Evolutionary conservation across 192 early-diverging fungal species (phyloP).

Genomic region (Umbelopsis sp.): DNA sequence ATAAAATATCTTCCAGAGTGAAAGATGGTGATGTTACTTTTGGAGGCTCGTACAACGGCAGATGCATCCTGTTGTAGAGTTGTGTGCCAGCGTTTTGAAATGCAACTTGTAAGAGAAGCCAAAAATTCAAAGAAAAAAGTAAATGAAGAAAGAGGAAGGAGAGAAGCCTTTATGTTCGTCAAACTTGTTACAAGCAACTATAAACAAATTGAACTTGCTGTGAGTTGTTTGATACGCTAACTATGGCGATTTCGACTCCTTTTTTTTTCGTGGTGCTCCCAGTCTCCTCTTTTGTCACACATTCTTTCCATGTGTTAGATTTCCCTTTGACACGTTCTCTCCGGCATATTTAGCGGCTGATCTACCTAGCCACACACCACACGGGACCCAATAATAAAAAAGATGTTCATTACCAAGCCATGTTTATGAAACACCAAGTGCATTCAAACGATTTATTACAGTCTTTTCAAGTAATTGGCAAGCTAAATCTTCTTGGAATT

Average conservation of each 20-base stretch:
- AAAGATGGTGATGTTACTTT: background rate
- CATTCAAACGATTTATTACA: no score
- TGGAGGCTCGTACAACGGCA: background rate
- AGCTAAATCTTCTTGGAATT: no score
- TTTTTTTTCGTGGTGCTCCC: background rate
- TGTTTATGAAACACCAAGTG: no score
- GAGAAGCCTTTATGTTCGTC: background rate
- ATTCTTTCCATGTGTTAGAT: conserved; percentile 16
- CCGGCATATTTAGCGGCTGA: background rate
- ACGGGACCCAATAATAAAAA: no score
- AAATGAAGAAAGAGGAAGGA: background rate
- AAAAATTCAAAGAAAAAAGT: background rate
- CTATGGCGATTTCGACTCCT: background rate
- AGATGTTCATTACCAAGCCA: no score
- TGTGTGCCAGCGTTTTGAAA: no score
- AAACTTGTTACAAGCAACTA: no score
- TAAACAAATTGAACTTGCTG: no score
- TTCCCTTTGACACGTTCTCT: conserved; percentile 9
- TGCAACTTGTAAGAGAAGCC: no score
- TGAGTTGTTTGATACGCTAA: background rate
- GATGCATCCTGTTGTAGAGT: background rate
- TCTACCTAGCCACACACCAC: no score
- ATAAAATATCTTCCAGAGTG: conserved; percentile 6
- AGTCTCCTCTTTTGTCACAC: conserved; percentile 21
- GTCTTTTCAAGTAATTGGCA: no score